Evolutionary conservation across 208 protist species (phyloP), one percentile per base, ranked within the genome.

Genomic region (Leishmania aethiopica): DNA sequence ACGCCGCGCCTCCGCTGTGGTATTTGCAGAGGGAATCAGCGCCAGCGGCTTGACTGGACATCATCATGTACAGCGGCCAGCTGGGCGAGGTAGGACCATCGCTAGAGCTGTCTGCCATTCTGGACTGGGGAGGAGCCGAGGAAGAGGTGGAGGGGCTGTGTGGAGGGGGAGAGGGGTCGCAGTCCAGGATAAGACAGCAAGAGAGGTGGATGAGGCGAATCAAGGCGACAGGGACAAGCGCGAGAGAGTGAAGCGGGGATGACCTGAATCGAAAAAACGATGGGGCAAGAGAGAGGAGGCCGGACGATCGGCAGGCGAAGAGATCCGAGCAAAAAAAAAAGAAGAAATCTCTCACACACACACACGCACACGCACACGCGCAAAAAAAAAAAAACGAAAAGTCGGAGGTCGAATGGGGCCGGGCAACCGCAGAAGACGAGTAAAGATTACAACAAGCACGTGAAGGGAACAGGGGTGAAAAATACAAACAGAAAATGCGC

Each of bases 1-100:
- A 28, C 55, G 57, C 40, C 17, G 75, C 22, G 57, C 49, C 72
- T 42, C 51, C 72, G 51, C 47, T 49, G 35, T 10, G 35, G 57
- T 69, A 78, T 19, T 78, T 78, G 75, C 42, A 78, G 53, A 78
- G 53, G 55, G 75, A 78, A 19, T 78, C 75, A 19, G 72, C n/a
- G 51, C 51, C 51, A 62, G n/a, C 51, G n/a, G 51, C 32, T 42
- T 62, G 72, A 45, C 72, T 51, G 32, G 72, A 1, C 72, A 60
- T 42, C 72, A 62, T 62, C 49, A 42, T 60, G 72, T 55, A 76
- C 51, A 76, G n/a, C 49, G 72, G 72, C 72, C 72, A 60, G 32
- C 49, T 62, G 17, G 72, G 72, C 17, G 51, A 47, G 72, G 40
- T 74, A 7, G 45, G 45, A 3, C n/a, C 51, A 76, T 76, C 72